Evolutionary conservation across 2,329 filamentous ascomycete species (phyloP), one percentile per base, ranked within the genome.

Genomic region (Nemania sp.): DNA sequence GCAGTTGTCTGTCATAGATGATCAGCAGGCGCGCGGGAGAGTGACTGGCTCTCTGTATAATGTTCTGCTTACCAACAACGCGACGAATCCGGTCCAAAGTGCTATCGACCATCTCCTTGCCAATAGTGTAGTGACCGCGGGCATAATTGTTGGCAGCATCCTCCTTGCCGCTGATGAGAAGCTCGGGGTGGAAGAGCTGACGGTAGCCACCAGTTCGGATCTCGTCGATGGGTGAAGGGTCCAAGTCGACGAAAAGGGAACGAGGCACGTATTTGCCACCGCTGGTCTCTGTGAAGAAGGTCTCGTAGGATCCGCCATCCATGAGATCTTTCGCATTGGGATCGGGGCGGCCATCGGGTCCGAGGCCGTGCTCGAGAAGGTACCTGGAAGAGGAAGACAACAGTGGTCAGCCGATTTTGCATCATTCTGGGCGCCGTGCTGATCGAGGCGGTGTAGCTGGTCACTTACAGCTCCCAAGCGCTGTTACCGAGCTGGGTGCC

Each of bases 131-230:
- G 76, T 89, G 86, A 53, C 86, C 86, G 76, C 86, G 86, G 64
- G 86, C 86, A 68, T 89, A 89, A 79, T 89, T 89, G 77, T 89
- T 89, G 75, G 86, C 84, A 54, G 86, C 86, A 80, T 89, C 86
- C 73, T 89, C 86, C 80, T 89, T 89, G 74, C 86, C 86, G 72
- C 82, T 88, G 70, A 89, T 83, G 68, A 89, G 73, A 64, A 86
- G 78, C 77, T 89, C 86, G 40, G 86, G 86, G 75, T 89, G 86
- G 79, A 88, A 89, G 57, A 89, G 81, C 68, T 85, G 79, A 65
- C 84, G 83, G 75, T 88, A 89, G 61, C 67, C 58, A 56, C 86
- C 85, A 49, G 84, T 88, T 56, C 86, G 83, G 74, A 89, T 88
- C 78, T 89, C 86, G 66, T 89, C 86, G 64, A 89, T 86, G 56